These are phyloP conservation scores for Caryocar brasiliense DNA, from an alignment of 441 rosid species.

Conservation along the genomic window DNA sequence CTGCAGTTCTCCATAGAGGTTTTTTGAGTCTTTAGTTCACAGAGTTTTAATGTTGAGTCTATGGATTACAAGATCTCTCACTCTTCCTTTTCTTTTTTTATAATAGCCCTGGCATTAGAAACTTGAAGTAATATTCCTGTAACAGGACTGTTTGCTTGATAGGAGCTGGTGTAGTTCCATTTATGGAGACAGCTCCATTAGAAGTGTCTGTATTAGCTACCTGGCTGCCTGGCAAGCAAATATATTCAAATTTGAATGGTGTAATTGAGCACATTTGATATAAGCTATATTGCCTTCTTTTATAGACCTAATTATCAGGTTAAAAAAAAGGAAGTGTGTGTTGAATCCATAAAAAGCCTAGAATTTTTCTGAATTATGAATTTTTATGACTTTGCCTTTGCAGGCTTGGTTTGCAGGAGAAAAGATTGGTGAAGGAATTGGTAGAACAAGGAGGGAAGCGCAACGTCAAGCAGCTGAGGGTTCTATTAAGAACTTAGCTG, in stretches of 20 bases:
- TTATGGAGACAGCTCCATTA: too few species aligned
- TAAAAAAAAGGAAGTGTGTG: too few species aligned
- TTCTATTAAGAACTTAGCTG: constrained; percentile 66
- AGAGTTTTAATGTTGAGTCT: neutral
- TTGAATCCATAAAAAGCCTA: too few species aligned
- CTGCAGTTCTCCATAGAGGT: constrained; percentile 85
- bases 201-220: neutral
- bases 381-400: neutral
- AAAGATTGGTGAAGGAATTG: constrained; percentile 74
- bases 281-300: neutral
- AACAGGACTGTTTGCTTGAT: too few species aligned
- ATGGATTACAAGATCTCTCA: too few species aligned
- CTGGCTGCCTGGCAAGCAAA: neutral
- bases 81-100: too few species aligned
- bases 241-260: too few species aligned
- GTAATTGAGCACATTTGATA: neutral
- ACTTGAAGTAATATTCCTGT: too few species aligned
- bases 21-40: constrained; percentile 16
- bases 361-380: too few species aligned
- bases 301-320: neutral
- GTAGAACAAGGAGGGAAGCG: constrained; percentile 88
- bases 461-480: constrained; percentile 68
- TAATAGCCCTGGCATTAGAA: too few species aligned
- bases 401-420: constrained; percentile 88
- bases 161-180: neutral